phyloP scores from a whole-genome alignment of 2,329 filamentous ascomycete genomes.

The Elsinoe australis region DNA sequence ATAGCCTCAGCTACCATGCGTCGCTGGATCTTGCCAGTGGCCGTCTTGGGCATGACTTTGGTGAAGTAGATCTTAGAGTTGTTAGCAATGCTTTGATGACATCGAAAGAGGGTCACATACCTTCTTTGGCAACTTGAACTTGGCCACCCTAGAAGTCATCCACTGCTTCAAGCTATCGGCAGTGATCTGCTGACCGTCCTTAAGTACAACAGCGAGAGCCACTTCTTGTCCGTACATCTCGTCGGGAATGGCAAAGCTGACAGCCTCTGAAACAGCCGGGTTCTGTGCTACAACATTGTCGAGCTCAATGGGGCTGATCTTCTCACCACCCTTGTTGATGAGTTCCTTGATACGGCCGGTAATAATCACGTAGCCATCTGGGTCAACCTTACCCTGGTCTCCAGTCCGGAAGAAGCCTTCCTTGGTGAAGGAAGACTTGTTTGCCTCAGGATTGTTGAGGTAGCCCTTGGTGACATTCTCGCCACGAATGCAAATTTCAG shows the following conservation, averaged over 20 bases:
- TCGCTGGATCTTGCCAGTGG: constrained; percentile 83
- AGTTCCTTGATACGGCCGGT: constrained; percentile 90
- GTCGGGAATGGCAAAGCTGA: constrained; percentile 75
- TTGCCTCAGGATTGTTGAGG: constrained; percentile 72
- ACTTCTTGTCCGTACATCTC: constrained; percentile 79
- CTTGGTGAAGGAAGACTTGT: constrained; percentile 63
- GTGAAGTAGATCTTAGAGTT: constrained; percentile 51
- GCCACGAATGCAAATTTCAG: constrained; percentile 74
- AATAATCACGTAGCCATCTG: constrained; percentile 75
- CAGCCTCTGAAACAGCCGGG: constrained; percentile 65
- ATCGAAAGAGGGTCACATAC: not conserved
- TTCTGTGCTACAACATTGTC: constrained; percentile 75
- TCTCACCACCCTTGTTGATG: constrained; percentile 85
- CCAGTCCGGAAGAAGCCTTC: constrained; percentile 81
- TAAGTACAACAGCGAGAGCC: constrained; percentile 67
- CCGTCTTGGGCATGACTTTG: constrained; percentile 79
- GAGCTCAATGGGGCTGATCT: constrained; percentile 80
- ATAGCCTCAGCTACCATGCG: constrained; percentile 80
- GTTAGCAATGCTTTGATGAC: not conserved
- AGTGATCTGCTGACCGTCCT: constrained; percentile 49
- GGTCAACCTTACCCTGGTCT: constrained; percentile 73
- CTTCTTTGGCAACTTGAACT: constrained; percentile 80
- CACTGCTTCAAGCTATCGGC: constrained; percentile 59
- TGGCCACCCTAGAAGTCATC: constrained; percentile 62
- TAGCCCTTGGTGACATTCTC: constrained; percentile 81